Conservation (phyloP, 2,329 filamentous ascomycete species). For the Calonectria henricotiae region DNA sequence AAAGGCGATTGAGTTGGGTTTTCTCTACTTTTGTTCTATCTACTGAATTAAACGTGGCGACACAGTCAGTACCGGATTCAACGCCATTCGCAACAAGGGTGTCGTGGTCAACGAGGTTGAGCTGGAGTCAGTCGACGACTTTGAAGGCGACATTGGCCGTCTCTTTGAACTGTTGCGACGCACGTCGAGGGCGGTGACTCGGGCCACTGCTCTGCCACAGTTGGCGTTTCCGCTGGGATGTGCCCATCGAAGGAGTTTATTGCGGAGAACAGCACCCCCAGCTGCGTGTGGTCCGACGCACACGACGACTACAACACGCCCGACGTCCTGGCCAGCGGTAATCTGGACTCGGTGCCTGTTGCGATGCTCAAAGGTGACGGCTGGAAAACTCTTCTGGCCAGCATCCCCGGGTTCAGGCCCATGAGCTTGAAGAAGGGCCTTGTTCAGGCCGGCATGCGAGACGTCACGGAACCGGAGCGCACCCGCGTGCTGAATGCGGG, state of each 20-base stretch:
- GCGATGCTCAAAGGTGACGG: constrained; percentile 50
- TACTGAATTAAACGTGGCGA: not conserved
- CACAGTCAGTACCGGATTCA: not conserved
- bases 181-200: constrained; percentile 56
- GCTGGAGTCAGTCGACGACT: constrained; percentile 53
- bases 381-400: constrained; percentile 47
- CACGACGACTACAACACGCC: constrained; percentile 61
- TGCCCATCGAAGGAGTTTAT: constrained; percentile 27
- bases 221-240: constrained; percentile 58
- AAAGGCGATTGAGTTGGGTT: no score
- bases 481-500: constrained; percentile 54
- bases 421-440: constrained; percentile 39
- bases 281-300: constrained; percentile 62
- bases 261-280: constrained; percentile 40
- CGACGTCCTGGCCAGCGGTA: constrained; percentile 48
- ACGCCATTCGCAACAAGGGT: constrained; percentile 48
- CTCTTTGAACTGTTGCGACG: constrained; percentile 61
- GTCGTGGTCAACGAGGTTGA: constrained; percentile 51
- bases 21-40: not conserved
- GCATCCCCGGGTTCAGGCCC: constrained; percentile 48
- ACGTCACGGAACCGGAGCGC: constrained; percentile 54
- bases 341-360: constrained; percentile 53
- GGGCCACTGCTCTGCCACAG: constrained; percentile 59
- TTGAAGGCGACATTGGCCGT: constrained; percentile 60
- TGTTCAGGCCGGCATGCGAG: constrained; percentile 52